A percentile compares a stretch with the other conserved stretches of the same genome.
These are phyloP conservation scores for Malbranchea cinnamomea DNA, from an alignment of 2,329 filamentous ascomycete species.

Conservation along the genomic window DNA sequence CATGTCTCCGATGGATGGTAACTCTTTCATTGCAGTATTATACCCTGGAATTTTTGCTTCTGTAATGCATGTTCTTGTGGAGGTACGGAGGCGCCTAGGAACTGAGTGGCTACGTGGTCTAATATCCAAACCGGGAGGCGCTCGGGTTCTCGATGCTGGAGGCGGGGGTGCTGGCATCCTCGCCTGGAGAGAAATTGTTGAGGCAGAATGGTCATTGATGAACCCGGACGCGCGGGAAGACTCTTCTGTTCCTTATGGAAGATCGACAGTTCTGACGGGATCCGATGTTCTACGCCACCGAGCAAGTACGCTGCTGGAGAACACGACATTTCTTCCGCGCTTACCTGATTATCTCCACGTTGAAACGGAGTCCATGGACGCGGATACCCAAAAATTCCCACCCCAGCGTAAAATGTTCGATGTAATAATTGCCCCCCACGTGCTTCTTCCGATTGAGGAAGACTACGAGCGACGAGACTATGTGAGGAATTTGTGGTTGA, in stretches of 20 bases:
- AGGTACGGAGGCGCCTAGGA: constrained; percentile 46
- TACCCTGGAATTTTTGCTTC: constrained; percentile 49
- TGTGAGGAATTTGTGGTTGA: constrained; percentile 76
- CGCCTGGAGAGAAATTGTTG: constrained; percentile 54
- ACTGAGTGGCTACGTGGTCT: constrained; percentile 43
- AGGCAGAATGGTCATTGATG: constrained; percentile 67
- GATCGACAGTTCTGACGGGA: constrained; percentile 66
- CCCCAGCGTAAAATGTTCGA: constrained; percentile 67
- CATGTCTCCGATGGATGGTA: constrained; percentile 48
- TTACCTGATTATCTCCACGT: constrained; percentile 72
- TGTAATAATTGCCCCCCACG: constrained; percentile 76
- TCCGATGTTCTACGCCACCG: constrained; percentile 61
- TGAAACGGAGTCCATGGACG: constrained; percentile 41
- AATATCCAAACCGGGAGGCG: constrained; percentile 40
- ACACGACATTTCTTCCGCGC: constrained; percentile 83
- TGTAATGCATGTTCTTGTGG: constrained; percentile 40
- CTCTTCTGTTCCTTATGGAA: constrained; percentile 43
- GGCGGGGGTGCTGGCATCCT: constrained; percentile 46
- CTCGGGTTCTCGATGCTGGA: constrained; percentile 46
- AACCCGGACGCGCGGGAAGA: constrained; percentile 27
- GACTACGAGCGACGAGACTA: constrained; percentile 63
- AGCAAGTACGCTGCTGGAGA: constrained; percentile 60
- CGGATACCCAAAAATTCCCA: constrained; percentile 37
- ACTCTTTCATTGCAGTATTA: constrained; percentile 42
- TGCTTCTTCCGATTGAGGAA: constrained; percentile 60